Conservation (phyloP, 1,284 basidiomycete genomes). For the Ustilago shanxiensis region DNA sequence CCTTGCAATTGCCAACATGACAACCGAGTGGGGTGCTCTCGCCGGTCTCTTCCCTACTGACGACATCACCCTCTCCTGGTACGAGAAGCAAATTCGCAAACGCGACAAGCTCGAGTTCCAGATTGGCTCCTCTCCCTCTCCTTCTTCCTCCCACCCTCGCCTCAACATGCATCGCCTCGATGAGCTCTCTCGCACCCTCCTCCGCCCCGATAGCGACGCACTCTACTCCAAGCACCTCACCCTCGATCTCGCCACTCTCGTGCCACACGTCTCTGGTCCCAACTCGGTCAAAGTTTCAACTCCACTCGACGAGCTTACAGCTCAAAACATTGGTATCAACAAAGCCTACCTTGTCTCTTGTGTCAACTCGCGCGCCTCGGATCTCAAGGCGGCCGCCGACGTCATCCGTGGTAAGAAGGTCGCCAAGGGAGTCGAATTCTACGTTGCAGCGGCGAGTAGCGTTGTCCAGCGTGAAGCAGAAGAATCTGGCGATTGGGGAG, state of each 20-base stretch:
- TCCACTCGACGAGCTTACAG: conserved; percentile 84
- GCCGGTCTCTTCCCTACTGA: conserved; percentile 96
- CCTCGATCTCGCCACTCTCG: conserved; percentile 91
- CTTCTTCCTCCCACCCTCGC: conserved; percentile 80
- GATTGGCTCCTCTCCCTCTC: conserved; percentile 73
- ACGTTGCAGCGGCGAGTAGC: conserved; percentile 94
- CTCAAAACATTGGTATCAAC: conserved; percentile 83
- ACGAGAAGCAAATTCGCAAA: conserved; percentile 82
- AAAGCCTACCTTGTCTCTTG: conserved; percentile 99
- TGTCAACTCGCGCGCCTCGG: conserved; percentile 96
- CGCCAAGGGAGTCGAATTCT: conserved; percentile 90
- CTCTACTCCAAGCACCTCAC: conserved; percentile 89
- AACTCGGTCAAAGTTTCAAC: conserved; percentile 98
- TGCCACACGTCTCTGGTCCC: conserved; percentile 94
- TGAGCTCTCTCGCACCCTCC: conserved; percentile 74
- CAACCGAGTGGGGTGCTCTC: conserved; percentile 98
- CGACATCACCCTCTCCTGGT: conserved; percentile 85
- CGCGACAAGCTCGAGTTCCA: conserved; percentile 84
- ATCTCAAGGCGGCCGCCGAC: conserved; percentile 89
- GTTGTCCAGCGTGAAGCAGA: conserved; percentile 92
- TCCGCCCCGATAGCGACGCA: conserved; percentile 83
- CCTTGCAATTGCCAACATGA: conserved; percentile 89
- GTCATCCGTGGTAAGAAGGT: conserved; percentile 88
- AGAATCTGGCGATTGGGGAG: conserved; percentile 86
- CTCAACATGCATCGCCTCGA: conserved; percentile 83